phyloP scores from a whole-genome alignment of 345 rosid genomes.

The Citrus hindsii region DNA sequence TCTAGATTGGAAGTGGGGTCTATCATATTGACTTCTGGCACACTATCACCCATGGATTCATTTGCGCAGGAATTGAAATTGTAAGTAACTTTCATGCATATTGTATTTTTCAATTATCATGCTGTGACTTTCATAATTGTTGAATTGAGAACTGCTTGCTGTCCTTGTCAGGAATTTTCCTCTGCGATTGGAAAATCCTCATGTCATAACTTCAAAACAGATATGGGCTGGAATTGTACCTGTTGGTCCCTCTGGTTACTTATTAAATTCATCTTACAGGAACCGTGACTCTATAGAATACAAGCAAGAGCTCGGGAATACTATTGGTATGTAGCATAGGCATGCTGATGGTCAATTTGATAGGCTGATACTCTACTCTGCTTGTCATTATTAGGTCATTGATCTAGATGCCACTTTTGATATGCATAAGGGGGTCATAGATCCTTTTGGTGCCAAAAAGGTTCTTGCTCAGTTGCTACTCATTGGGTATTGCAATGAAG shows the following conservation, averaged over 20 bases:
- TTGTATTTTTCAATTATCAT: constrained; percentile 16
- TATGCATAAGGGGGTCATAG: not conserved
- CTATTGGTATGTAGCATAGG: constrained; percentile 65
- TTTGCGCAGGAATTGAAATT: constrained; percentile 85
- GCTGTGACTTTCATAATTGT: constrained; percentile 17
- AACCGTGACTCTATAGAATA: constrained; percentile 79
- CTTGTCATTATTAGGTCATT: constrained; percentile 9
- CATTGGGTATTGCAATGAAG: not conserved
- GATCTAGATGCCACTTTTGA: not conserved
- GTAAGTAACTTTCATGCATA: constrained; percentile 44
- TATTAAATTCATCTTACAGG: constrained; percentile 77
- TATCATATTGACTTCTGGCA: constrained; percentile 92
- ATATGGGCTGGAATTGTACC: constrained; percentile 94
- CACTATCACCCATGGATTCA: constrained; percentile 91
- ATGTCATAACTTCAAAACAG: constrained; percentile 88
- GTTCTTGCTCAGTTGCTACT: not conserved
- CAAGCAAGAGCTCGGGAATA: constrained; percentile 96
- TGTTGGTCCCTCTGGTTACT: constrained; percentile 76
- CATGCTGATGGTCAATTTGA: constrained; percentile 14
- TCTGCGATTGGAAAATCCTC: constrained; percentile 90
- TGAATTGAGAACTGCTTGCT: constrained; percentile 18
- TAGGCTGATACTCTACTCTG: constrained; percentile 16
- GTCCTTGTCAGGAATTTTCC: constrained; percentile 74
- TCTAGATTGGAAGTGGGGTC: constrained; percentile 74
- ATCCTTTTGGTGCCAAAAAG: not conserved